A percentile compares a stretch with the other conserved stretches of the same genome.
Evolutionary conservation across 2,329 filamentous ascomycete genomes (phyloP).

Genomic region (Ustilaginoidea virens): DNA sequence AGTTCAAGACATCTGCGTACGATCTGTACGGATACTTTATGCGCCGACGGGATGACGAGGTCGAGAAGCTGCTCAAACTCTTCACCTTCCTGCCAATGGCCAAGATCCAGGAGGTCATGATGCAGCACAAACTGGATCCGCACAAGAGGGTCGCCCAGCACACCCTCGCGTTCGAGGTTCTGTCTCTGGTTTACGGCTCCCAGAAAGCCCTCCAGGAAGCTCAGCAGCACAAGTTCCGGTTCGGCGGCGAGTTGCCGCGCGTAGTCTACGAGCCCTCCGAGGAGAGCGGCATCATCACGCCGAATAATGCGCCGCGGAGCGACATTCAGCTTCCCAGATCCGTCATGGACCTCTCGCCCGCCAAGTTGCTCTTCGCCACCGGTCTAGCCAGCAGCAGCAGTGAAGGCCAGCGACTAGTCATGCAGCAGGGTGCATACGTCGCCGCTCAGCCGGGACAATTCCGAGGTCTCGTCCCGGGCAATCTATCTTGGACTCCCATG

Average conservation of each 20-base stretch:
- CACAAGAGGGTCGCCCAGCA: slow-evolving; percentile 69
- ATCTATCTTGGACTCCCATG: slow-evolving; percentile 46
- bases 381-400: slow-evolving; percentile 40
- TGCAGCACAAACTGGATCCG: slow-evolving; percentile 50
- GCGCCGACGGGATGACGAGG: slow-evolving; percentile 62
- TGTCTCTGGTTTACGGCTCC: slow-evolving; percentile 62
- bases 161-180: slow-evolving; percentile 64
- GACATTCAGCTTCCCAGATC: slow-evolving; percentile 44
- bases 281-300: slow-evolving; percentile 18
- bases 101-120: slow-evolving; percentile 53
- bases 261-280: slow-evolving; percentile 15
- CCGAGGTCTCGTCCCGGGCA: slow-evolving; percentile 28
- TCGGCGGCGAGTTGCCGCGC: slow-evolving; percentile 19
- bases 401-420: slow-evolving; percentile 44
- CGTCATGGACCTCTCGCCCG: slow-evolving; percentile 40
- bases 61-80: slow-evolving; percentile 69
- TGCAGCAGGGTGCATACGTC: slow-evolving; percentile 43
- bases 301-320: slow-evolving; percentile 32
- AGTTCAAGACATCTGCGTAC: slow-evolving; percentile 62
- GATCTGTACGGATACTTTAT: slow-evolving; percentile 89
- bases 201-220: slow-evolving; percentile 48
- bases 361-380: slow-evolving; percentile 41
- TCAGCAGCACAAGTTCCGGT: slow-evolving; percentile 33
- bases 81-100: slow-evolving; percentile 74
- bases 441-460: slow-evolving; percentile 32